phyloP scores from a whole-genome alignment of 805 yeast genomes.

The Komagataella pseudopastoris region DNA sequence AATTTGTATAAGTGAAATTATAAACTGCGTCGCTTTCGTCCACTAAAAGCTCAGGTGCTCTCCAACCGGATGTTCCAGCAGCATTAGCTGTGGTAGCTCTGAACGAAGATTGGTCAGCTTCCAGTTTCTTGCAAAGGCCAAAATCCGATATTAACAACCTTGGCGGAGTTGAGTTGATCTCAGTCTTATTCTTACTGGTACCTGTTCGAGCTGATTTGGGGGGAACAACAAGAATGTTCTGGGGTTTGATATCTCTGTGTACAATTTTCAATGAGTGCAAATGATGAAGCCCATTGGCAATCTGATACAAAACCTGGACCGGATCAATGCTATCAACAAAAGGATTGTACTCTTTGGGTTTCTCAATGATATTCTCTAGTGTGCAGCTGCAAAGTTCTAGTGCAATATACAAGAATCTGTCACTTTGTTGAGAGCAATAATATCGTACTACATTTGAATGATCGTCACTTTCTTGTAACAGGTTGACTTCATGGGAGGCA shows the following conservation, averaged over 20 bases:
- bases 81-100: slow-evolving; percentile 86
- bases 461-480: slow-evolving; percentile 88
- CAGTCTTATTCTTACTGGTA: neutral
- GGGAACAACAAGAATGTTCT: slow-evolving; percentile 76
- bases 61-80: slow-evolving; percentile 97
- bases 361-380: slow-evolving; percentile 71
- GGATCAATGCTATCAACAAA: slow-evolving; percentile 22
- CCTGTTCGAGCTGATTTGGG: slow-evolving; percentile 26
- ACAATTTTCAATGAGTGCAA: slow-evolving; percentile 84
- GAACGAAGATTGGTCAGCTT: slow-evolving; percentile 85
- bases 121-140: slow-evolving; percentile 88
- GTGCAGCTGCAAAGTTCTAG: slow-evolving; percentile 84
- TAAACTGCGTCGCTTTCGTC: slow-evolving; percentile 19
- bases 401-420: slow-evolving; percentile 83
- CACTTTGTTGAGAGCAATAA: slow-evolving; percentile 85
- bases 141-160: slow-evolving; percentile 86
- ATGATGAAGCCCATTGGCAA: slow-evolving; percentile 76
- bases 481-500: slow-evolving; percentile 81
- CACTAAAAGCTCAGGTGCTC: slow-evolving; percentile 81
- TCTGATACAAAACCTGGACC: slow-evolving; percentile 50
- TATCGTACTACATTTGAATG: slow-evolving; percentile 92
- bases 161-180: neutral
- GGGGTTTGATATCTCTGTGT: slow-evolving; percentile 92
- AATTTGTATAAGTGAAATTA: neutral
- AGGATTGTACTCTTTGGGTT: slow-evolving; percentile 24